Percentiles rank a stretch among this genome's conserved stretches.
These are phyloP conservation scores for Fusarium sp. DNA, from an alignment of 2,329 filamentous ascomycete genomes.

Conservation along the genomic window DNA sequence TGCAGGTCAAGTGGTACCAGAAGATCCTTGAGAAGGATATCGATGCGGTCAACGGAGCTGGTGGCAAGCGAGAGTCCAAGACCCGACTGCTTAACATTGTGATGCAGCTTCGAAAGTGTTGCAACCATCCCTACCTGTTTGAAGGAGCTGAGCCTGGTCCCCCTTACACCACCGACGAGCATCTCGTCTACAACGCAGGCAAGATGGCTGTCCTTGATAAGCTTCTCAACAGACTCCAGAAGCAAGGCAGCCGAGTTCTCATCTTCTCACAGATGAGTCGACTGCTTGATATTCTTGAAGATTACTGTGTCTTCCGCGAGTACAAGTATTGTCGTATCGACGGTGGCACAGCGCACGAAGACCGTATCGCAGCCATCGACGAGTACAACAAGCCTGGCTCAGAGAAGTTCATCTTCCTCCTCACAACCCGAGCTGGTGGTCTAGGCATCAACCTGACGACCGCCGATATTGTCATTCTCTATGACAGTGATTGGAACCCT, in stretches of 20 bases:
- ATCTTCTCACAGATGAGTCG: slow-evolving; percentile 99
- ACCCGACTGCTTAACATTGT: slow-evolving; percentile 97
- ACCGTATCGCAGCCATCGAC: slow-evolving; percentile 96
- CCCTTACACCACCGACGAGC: slow-evolving; percentile 97
- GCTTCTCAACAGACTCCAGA: slow-evolving; percentile 81
- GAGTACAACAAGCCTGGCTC: slow-evolving; percentile 97
- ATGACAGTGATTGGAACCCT: slow-evolving; percentile 98
- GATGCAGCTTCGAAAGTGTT: slow-evolving; percentile 99
- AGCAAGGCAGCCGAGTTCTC: slow-evolving; percentile 90
- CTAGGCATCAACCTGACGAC: slow-evolving; percentile 95
- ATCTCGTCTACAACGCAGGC: slow-evolving; percentile 89
- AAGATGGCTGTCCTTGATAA: slow-evolving; percentile 99
- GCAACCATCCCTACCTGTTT: slow-evolving; percentile 97
- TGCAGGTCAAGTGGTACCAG: slow-evolving; percentile 99
- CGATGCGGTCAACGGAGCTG: slow-evolving; percentile 95
- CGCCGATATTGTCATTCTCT: slow-evolving; percentile 94
- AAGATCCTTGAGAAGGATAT: slow-evolving; percentile 99
- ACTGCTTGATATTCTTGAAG: slow-evolving; percentile 93
- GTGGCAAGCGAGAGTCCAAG: slow-evolving; percentile 96
- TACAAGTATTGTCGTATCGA: slow-evolving; percentile 98
- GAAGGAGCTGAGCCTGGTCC: slow-evolving; percentile 97
- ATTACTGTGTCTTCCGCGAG: slow-evolving; percentile 95
- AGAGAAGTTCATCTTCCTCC: slow-evolving; percentile 94
- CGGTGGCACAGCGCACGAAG: slow-evolving; percentile 94
- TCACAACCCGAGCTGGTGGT: slow-evolving; percentile 95